Base-by-base conservation (phyloP, 2,329 filamentous ascomycete species). In the Lachnellula cervina region DNA sequence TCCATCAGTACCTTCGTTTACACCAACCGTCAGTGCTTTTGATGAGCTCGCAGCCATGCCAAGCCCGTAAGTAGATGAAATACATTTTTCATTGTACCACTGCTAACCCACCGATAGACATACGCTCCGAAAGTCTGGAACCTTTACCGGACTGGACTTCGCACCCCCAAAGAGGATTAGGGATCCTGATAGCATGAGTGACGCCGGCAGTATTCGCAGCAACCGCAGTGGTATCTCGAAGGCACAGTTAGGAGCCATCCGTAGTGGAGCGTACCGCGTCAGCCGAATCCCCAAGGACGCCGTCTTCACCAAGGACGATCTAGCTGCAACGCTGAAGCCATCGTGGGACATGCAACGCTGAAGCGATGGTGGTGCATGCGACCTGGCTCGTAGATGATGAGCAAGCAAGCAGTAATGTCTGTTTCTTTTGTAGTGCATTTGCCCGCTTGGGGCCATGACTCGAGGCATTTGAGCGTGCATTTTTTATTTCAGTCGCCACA, bases 41-140 rank as follows among this genome's bases (percentile, higher is more conserved):
- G 93, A 97, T 55, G 93, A 97, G 57, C 84, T 97, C 59, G 74
- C 87, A 13, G 80, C 81, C 8, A 84, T 99, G 61, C 94, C 94
- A 38, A 97, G 91, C 80, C 91, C 94, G 83, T 93, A 84, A 88
- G 89, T 88, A 60, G 35, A 23, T n/a, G 34, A 11, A 32, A 9
- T 21, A 45, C 17, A 37, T 14, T 13, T 14, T 51, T 19, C 28
- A 13, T 42, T 46, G 40, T 42, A 16, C 17, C 5, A 9, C 19
- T 48, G 38, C 71, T 75, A 68, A 73, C 62, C 37, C 17, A 16
- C 0, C 2, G 3, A 19, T 59, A 88, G 85, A 42, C 86, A 92
- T 69, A 65, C 83, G 66, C 78, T 94, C 50, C 84, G 88, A 68
- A 92, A 90, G 68, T 92, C 88, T 1, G 77, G 82, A 59, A 89